A percentile compares a stretch with the other conserved stretches of the same genome.
Conservation (phyloP, 139 green algal species). For the Pseudopediastrum boryanum region DNA sequence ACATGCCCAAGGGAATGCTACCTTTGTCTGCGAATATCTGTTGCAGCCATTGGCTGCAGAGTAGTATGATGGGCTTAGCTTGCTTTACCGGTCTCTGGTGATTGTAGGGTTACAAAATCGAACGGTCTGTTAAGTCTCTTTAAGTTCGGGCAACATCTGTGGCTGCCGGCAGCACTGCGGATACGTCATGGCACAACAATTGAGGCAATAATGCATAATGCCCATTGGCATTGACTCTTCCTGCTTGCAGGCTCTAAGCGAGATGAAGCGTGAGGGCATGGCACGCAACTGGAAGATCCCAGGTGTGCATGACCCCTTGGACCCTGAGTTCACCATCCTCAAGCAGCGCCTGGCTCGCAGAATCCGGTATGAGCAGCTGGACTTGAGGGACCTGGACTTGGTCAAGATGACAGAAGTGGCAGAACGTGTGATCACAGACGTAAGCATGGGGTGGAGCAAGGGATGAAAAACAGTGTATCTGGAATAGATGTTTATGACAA, state of each 20-base stretch:
- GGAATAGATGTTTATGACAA: too few relatives aligned
- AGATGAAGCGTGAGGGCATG: slow-evolving; percentile 34
- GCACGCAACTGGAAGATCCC: slow-evolving; percentile 51
- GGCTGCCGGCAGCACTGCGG: background rate
- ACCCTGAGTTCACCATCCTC: slow-evolving; percentile 86
- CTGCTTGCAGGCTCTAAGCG: slow-evolving; percentile 13
- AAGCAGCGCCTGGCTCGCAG: slow-evolving; percentile 78
- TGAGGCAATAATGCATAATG: background rate
- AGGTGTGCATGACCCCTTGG: slow-evolving; percentile 71
- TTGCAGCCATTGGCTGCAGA: too few relatives aligned
- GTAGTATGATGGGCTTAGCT: background rate
- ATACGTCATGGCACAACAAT: too few relatives aligned
- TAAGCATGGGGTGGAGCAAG: too few relatives aligned
- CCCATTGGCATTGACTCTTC: background rate
- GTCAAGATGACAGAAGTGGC: slow-evolving; percentile 67
- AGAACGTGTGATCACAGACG: slow-evolving; percentile 67
- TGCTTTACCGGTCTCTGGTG: background rate
- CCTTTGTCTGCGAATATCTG: too few relatives aligned
- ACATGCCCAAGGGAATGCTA: background rate
- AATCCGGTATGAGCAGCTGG: slow-evolving; percentile 39
- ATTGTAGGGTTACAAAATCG: background rate
- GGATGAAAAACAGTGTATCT: too few relatives aligned
- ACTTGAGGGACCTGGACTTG: slow-evolving; percentile 48
- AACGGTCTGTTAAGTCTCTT: background rate
- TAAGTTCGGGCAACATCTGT: background rate